Conservation (phyloP, 73 alveolate genomes). For the Paraurostyla sp. region DNA sequence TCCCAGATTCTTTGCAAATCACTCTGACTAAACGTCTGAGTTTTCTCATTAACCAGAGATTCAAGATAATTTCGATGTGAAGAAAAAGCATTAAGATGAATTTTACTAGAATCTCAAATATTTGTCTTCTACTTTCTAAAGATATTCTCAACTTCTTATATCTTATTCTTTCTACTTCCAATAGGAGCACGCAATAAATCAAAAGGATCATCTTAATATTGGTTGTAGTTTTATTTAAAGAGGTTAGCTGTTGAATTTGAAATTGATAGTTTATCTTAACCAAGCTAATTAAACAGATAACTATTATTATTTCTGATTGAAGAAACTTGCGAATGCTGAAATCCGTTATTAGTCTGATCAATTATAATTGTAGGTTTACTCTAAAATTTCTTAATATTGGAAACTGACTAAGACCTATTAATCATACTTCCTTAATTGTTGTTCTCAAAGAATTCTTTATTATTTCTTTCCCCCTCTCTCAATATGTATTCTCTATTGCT, state of each 20-base stretch:
- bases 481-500: background rate
- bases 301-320: too few species aligned
- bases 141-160: background rate
- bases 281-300: too few species aligned
- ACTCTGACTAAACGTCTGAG: background rate
- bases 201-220: too few species aligned
- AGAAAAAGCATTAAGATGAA: background rate
- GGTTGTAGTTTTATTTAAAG: too few species aligned
- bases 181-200: too few species aligned
- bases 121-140: background rate
- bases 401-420: constrained; percentile 2
- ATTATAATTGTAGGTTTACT: background rate
- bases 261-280: too few species aligned
- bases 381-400: background rate
- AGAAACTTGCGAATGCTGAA: too few species aligned
- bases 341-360: too few species aligned
- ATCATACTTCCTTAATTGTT: too few species aligned
- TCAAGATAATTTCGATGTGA: constrained; percentile 36
- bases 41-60: constrained; percentile 18
- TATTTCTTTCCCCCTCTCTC: constrained; percentile 5
- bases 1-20: background rate
- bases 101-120: background rate
- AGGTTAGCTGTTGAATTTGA: too few species aligned
- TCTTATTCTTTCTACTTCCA: background rate
- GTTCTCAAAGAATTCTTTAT: background rate